These are phyloP conservation scores for Trichoderma gracile DNA, from an alignment of 2,329 filamentous ascomycete species.

Conservation along the genomic window DNA sequence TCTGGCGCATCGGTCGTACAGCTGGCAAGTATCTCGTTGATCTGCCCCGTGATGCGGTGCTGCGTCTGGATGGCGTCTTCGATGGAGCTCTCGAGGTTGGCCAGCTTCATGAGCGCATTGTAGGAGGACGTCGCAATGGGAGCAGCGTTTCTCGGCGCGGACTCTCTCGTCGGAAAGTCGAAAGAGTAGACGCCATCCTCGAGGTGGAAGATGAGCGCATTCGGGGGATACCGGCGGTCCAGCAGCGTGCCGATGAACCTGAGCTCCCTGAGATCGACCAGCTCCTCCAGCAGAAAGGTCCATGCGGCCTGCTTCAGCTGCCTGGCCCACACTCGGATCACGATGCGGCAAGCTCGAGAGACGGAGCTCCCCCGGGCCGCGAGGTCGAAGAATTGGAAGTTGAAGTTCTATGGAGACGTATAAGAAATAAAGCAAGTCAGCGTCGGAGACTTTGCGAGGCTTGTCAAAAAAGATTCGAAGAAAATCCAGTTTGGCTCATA, in stretches of 20 bases:
- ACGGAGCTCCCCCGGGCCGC: slow-evolving; percentile 61
- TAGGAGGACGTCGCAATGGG: slow-evolving; percentile 72
- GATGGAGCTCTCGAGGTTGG: slow-evolving; percentile 86
- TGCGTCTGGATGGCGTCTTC: slow-evolving; percentile 83
- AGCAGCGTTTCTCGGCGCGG: slow-evolving; percentile 55
- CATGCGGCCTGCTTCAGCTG: slow-evolving; percentile 53
- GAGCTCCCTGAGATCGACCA: slow-evolving; percentile 68
- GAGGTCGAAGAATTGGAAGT: slow-evolving; percentile 83
- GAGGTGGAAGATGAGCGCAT: slow-evolving; percentile 83
- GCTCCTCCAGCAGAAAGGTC: slow-evolving; percentile 69
- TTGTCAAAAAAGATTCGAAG: slow-evolving; percentile 1
- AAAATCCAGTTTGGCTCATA: slow-evolving; percentile 34
- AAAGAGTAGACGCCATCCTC: slow-evolving; percentile 83
- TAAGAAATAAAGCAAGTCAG: not conserved
- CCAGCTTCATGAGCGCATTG: slow-evolving; percentile 81
- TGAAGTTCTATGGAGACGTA: slow-evolving; percentile 64
- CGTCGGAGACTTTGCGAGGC: slow-evolving; percentile 13
- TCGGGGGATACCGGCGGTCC: slow-evolving; percentile 72
- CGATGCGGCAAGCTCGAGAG: slow-evolving; percentile 65
- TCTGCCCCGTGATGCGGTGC: slow-evolving; percentile 73
- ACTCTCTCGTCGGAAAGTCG: slow-evolving; percentile 58
- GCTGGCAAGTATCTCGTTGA: slow-evolving; percentile 59
- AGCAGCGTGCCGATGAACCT: slow-evolving; percentile 76
- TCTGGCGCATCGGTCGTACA: slow-evolving; percentile 47
- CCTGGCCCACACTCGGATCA: slow-evolving; percentile 73